These are phyloP conservation scores for Lasiosphaeria miniovina DNA, from an alignment of 495 filamentous ascomycete genomes.

Conservation along the genomic window DNA sequence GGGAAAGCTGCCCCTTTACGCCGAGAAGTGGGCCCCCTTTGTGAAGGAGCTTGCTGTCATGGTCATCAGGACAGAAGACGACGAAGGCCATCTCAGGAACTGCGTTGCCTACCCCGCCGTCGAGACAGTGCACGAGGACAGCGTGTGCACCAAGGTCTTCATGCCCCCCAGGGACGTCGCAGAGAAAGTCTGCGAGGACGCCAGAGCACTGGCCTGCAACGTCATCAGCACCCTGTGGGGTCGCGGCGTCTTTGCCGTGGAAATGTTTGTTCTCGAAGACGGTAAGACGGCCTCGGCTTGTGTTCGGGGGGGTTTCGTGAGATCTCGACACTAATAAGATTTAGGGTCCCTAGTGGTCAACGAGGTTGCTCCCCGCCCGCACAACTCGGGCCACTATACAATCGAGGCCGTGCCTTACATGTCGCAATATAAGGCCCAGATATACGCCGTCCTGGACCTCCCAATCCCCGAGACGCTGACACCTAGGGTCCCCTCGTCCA, in stretches of 20 bases:
- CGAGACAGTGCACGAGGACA: conserved; percentile 93
- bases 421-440: conserved; percentile 89
- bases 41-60: conserved; percentile 87
- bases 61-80: conserved; percentile 86
- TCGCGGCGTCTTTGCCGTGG: conserved; percentile 91
- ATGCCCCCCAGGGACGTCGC: conserved; percentile 75
- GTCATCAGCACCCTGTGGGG: conserved; percentile 80
- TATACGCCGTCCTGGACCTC: conserved; percentile 79
- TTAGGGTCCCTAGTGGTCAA: conserved; percentile 68
- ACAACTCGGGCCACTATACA: conserved; percentile 96
- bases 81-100: conserved; percentile 43
- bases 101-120: conserved; percentile 81
- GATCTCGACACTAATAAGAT: conserved; percentile 7
- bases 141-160: conserved; percentile 91
- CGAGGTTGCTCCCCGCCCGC: conserved; percentile 91
- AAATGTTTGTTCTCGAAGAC: conserved; percentile 89
- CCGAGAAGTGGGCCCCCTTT: conserved; percentile 88
- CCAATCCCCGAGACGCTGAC: conserved; percentile 63
- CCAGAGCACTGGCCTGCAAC: conserved; percentile 72
- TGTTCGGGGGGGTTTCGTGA: neutral
- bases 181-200: conserved; percentile 55
- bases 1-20: conserved; percentile 72
- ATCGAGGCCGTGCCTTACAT: conserved; percentile 84
- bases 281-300: conserved; percentile 39
- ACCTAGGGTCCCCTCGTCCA: conserved; percentile 58